These are phyloP conservation scores for Cajanus cajan DNA, from an alignment of 306 rosid genomes.

Conservation along the genomic window DNA sequence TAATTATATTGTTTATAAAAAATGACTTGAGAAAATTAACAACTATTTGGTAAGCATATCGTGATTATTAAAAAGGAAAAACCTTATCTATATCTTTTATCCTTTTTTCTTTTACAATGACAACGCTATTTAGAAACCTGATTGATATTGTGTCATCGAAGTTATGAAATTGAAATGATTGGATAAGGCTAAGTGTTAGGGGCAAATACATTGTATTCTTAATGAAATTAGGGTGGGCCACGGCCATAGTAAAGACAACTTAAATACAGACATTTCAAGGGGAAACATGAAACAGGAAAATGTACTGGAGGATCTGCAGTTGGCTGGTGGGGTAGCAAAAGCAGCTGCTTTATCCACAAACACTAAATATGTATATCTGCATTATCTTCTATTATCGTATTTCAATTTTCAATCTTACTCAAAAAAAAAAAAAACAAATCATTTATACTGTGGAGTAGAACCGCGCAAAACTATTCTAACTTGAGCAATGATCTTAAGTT, in stretches of 20 bases:
- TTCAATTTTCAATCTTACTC: background rate
- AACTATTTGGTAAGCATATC: no score
- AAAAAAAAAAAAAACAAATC: no score
- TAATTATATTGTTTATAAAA: no score
- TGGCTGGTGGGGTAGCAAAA: constrained; percentile 19
- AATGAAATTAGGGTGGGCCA: background rate
- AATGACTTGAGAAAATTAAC: no score
- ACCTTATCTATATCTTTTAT: no score
- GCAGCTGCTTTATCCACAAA: constrained; percentile 1
- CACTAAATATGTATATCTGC: no score
- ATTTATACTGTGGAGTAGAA: no score
- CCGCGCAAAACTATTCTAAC: no score
- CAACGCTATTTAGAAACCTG: no score
- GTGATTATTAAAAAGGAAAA: no score
- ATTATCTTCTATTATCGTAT: background rate
- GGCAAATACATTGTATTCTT: constrained; percentile 17
- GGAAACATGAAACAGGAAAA: background rate
- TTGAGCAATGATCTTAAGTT: no score
- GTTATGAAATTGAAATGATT: constrained; percentile 14
- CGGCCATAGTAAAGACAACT: background rate
- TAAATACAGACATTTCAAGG: background rate
- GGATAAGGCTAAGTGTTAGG: constrained; percentile 2
- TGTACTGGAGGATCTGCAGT: background rate
- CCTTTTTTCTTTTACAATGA: no score
- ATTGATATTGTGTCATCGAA: background rate